Evolutionary conservation across 345 rosid species (phyloP).

Genomic region (Acer yangbiense): DNA sequence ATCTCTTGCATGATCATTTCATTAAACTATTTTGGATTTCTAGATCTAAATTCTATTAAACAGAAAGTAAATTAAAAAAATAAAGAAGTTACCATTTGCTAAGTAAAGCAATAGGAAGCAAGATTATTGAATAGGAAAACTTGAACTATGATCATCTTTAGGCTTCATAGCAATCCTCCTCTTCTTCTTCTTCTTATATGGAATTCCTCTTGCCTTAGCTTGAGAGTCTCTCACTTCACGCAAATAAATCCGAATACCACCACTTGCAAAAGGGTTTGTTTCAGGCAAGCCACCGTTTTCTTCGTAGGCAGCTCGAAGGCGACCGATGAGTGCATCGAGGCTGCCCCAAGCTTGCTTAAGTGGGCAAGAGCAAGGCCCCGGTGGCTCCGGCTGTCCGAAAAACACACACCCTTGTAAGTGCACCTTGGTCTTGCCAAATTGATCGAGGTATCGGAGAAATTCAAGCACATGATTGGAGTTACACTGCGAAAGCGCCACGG

Average conservation of each 20-base stretch:
- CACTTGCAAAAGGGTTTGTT: conserved; percentile 80
- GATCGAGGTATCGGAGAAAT: conserved; percentile 79
- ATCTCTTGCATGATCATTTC: background rate
- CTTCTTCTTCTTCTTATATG: conserved; percentile 91
- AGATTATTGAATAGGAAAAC: conserved; percentile 44
- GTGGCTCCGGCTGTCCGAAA: conserved; percentile 82
- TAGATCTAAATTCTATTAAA: background rate
- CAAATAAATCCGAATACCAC: conserved; percentile 66
- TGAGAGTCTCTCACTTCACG: conserved; percentile 87
- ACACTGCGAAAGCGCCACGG: conserved; percentile 69
- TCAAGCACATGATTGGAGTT: conserved; percentile 71
- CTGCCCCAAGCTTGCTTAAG: conserved; percentile 94
- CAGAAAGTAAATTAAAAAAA: background rate
- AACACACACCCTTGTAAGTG: conserved; percentile 79
- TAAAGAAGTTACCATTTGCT: conserved; percentile 28
- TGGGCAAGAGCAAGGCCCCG: conserved; percentile 81
- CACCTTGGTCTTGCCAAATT: conserved; percentile 87
- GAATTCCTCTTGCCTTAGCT: conserved; percentile 83
- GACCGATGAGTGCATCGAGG: conserved; percentile 88
- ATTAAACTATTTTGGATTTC: background rate
- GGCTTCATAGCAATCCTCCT: conserved; percentile 47
- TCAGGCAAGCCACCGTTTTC: conserved; percentile 85
- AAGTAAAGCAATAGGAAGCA: conserved; percentile 22
- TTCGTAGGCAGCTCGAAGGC: conserved; percentile 83
- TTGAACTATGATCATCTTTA: conserved; percentile 35